Evolutionary conservation across 2,329 filamentous ascomycete genomes (phyloP).

Genomic region (Daldinia sp.): DNA sequence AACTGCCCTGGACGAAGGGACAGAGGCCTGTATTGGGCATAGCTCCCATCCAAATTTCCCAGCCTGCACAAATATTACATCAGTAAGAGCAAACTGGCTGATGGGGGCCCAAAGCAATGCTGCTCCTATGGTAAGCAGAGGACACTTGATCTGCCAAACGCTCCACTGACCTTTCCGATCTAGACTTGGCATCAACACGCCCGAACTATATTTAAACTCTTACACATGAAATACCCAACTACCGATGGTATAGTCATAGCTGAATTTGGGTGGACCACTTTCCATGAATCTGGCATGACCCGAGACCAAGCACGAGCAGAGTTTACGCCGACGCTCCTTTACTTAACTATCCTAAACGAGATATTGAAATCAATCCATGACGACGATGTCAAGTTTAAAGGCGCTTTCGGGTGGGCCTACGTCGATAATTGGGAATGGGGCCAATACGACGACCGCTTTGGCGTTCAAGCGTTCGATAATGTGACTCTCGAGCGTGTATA

Average conservation of each 20-base stretch:
- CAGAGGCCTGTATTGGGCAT: background rate
- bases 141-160: background rate
- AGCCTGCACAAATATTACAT: background rate
- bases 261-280: background rate
- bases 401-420: conserved; percentile 56
- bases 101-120: background rate
- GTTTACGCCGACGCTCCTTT: background rate
- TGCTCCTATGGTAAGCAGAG: background rate
- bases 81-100: background rate
- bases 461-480: conserved; percentile 62
- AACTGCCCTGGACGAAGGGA: background rate
- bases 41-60: background rate
- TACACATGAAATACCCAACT: background rate
- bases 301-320: background rate
- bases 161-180: background rate
- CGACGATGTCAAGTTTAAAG: background rate
- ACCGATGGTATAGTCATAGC: background rate
- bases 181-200: background rate
- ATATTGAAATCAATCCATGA: background rate
- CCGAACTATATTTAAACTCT: background rate
- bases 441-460: conserved; percentile 58
- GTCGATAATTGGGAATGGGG: conserved; percentile 66
- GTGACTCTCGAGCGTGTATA: conserved; percentile 57
- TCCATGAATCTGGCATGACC: background rate
- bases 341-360: background rate